Base-by-base conservation (phyloP, 2,329 filamentous ascomycete genomes). In the Knufia petricola region DNA sequence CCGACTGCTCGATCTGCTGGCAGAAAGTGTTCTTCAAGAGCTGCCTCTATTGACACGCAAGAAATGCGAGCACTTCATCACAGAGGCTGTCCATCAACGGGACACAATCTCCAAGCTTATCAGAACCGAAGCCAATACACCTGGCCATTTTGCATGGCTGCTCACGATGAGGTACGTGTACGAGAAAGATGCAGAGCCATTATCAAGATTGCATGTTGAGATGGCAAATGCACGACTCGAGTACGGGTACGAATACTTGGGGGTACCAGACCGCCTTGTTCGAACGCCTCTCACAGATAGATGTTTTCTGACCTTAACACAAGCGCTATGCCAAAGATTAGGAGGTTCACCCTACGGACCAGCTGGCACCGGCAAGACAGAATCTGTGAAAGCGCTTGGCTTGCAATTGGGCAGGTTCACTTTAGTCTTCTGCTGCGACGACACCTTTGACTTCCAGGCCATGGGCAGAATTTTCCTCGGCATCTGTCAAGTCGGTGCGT, bases 401-500 rank as follows among this genome's bases (percentile, higher is more conserved):
- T 78, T 98, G 3, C 89, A 98, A 65, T 81, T 99, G 48, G 94
- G 92, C 64, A 83, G 94, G 52, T 99, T 98, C 66, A 98, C 94
- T 1, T 79, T 99, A 21, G 94, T 99, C 23, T 98, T 99, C 73
- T 98, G 94, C 67, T 99, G 92, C 71, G 92, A 99, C 63, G 92
- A 98, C 68, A 98, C 92, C 0, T 99, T 99, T 61, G 92, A 99
- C 66, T 98, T 96, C 75, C 92, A 98, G 63, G 92, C 92, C 44
- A 98, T 99, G 92, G 94, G 94, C 12, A 87, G 92, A 58, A 99
- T 99, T 60, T 98, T 99, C 77, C 76, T 98, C 30, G 92, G 92
- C 76, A 94, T 99, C 54, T 98, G 94, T 65, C 92, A 98, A 66
- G 92, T 99, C 41, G 92, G 92, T 65, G 92, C 92, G 3, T 99